phyloP scores from a whole-genome alignment of 805 yeast genomes.

The Suhomyces sp. region DNA sequence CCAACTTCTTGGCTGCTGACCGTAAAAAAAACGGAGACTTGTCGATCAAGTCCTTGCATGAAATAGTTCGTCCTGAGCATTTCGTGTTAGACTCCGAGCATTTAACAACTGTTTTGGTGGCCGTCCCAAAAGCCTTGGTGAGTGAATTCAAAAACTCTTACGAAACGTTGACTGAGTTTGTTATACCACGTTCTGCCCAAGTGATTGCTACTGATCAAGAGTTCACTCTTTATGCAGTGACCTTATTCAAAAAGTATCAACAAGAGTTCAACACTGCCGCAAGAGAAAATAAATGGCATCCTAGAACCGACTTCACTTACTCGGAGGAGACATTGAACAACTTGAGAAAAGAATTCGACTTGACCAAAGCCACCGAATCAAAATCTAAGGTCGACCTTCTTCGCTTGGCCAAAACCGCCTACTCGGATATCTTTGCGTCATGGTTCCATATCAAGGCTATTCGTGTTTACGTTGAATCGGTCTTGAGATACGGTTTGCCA shows the following conservation, averaged over 20 bases:
- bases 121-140: slow-evolving; percentile 70
- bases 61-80: slow-evolving; percentile 77
- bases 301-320: slow-evolving; percentile 81
- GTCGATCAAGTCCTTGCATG: slow-evolving; percentile 86
- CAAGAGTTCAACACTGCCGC: slow-evolving; percentile 65
- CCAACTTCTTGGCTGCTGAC: slow-evolving; percentile 82
- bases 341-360: slow-evolving; percentile 74
- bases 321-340: slow-evolving; percentile 72
- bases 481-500: slow-evolving; percentile 94
- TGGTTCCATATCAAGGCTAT: slow-evolving; percentile 91
- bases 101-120: slow-evolving; percentile 79
- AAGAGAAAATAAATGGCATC: slow-evolving; percentile 86
- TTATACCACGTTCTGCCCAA: slow-evolving; percentile 87
- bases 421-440: slow-evolving; percentile 74
- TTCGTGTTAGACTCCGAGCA: slow-evolving; percentile 85
- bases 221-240: slow-evolving; percentile 68
- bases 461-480: slow-evolving; percentile 87
- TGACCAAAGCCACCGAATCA: slow-evolving; percentile 71
- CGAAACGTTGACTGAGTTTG: slow-evolving; percentile 75
- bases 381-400: slow-evolving; percentile 72
- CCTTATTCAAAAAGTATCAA: slow-evolving; percentile 78
- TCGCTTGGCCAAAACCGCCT: slow-evolving; percentile 86
- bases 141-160: slow-evolving; percentile 63
- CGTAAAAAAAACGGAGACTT: slow-evolving; percentile 92
- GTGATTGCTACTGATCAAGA: slow-evolving; percentile 71